These are phyloP conservation scores for Rachicladosporium sp. DNA, from an alignment of 2,329 filamentous ascomycete species.

Conservation along the genomic window DNA sequence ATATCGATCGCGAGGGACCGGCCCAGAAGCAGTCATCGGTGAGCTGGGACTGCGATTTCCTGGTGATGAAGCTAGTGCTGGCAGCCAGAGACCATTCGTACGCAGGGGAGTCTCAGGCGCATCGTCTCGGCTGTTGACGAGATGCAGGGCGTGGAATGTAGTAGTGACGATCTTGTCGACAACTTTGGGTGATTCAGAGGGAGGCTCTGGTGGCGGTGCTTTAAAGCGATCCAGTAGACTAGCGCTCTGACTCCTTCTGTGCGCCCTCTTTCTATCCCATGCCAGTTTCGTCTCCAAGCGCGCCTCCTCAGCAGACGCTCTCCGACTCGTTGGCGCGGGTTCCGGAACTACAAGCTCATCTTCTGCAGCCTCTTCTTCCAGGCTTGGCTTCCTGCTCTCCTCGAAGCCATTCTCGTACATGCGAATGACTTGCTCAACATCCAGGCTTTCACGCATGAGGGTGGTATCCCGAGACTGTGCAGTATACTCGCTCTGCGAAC, in stretches of 20 bases:
- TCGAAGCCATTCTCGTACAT: conserved; percentile 48
- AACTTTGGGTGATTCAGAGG: background rate
- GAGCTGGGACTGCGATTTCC: too few relatives aligned
- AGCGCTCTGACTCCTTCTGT: conserved; percentile 22
- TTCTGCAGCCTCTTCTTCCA: conserved; percentile 14
- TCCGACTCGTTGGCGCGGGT: too few relatives aligned
- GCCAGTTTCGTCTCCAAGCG: too few relatives aligned
- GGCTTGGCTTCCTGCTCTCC: conserved; percentile 11
- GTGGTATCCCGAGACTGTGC: background rate
- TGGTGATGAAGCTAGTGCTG: background rate
- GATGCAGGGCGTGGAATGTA: too few relatives aligned
- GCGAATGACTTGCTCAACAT: conserved; percentile 48
- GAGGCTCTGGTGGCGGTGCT: conserved; percentile 1
- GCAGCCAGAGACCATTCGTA: conserved; percentile 8
- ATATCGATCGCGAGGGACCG: conserved; percentile 59
- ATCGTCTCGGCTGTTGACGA: too few relatives aligned
- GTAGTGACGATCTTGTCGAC: too few relatives aligned
- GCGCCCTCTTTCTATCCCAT: conserved; percentile 2
- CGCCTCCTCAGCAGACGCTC: too few relatives aligned
- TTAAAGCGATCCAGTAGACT: conserved; percentile 16
- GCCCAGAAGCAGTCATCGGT: conserved; percentile 6
- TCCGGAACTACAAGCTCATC: too few relatives aligned
- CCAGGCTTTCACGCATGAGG: conserved; percentile 1
- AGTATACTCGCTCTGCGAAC: conserved; percentile 52
- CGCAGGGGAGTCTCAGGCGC: conserved; percentile 6